Percentiles rank a stretch among this genome's conserved stretches.
phyloP scores from a whole-genome alignment of 352 stramenopile species.

The Pythium dissotocum region DNA sequence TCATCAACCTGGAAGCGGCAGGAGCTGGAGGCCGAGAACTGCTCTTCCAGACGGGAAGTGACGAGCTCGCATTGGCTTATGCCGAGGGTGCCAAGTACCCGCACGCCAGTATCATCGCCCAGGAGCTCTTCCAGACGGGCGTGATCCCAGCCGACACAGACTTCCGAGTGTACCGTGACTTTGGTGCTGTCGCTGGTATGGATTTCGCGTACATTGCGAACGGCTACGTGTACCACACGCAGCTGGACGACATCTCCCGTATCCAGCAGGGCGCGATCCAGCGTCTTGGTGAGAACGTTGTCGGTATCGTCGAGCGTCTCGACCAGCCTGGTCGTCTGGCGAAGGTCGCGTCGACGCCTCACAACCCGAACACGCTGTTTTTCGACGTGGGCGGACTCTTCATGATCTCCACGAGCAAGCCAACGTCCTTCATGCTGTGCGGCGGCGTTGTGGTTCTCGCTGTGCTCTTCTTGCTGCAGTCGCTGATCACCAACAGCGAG shows the following conservation, averaged over 20 bases:
- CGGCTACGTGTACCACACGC: slow-evolving; percentile 82
- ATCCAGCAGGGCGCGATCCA: slow-evolving; percentile 71
- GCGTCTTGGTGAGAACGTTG: slow-evolving; percentile 71
- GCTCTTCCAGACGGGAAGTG: slow-evolving; percentile 79
- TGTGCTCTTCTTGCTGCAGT: slow-evolving; percentile 43
- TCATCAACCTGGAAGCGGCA: slow-evolving; percentile 79
- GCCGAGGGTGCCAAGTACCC: slow-evolving; percentile 69
- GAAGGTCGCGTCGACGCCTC: slow-evolving; percentile 54
- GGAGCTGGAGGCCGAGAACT: slow-evolving; percentile 70
- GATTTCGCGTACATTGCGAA: slow-evolving; percentile 84
- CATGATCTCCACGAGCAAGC: slow-evolving; percentile 66
- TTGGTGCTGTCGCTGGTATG: slow-evolving; percentile 75
- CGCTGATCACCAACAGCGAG: slow-evolving; percentile 41
- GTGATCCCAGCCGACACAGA: slow-evolving; percentile 75
- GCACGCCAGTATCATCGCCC: slow-evolving; percentile 73
- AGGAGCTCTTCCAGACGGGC: slow-evolving; percentile 78
- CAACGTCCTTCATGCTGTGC: slow-evolving; percentile 41
- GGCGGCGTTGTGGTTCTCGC: slow-evolving; percentile 40
- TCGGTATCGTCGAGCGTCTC: slow-evolving; percentile 58
- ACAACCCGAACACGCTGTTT: slow-evolving; percentile 72
- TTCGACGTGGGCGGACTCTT: slow-evolving; percentile 64
- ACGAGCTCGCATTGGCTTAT: slow-evolving; percentile 73
- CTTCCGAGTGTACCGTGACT: slow-evolving; percentile 74
- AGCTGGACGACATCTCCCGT: slow-evolving; percentile 63
- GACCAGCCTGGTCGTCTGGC: slow-evolving; percentile 42